Percentiles rank a stretch among this genome's conserved stretches.
These are phyloP conservation scores for Elsinoe perseae DNA, from an alignment of 2,329 filamentous ascomycete genomes.

Conservation along the genomic window DNA sequence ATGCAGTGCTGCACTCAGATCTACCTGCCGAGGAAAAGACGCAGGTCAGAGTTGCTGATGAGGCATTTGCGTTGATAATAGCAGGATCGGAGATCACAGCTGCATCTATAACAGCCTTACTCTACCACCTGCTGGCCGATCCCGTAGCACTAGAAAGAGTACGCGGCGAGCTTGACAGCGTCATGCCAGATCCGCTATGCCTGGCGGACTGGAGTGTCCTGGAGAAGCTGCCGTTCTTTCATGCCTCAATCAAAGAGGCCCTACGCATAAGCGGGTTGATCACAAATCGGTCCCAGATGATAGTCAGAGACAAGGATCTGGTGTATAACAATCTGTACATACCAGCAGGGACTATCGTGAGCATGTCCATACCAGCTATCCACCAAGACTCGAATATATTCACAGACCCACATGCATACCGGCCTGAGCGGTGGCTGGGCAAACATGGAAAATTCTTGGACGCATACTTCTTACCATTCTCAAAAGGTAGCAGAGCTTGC, in stretches of 20 bases:
- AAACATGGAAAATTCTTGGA: conserved; percentile 20
- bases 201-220: background rate
- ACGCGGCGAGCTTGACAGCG: conserved; percentile 24
- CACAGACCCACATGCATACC: conserved; percentile 29
- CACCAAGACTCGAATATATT: conserved; percentile 28
- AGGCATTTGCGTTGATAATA: background rate
- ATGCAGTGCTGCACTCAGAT: background rate
- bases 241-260: conserved; percentile 52
- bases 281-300: background rate
- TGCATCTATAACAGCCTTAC: background rate
- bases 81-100: conserved; percentile 10
- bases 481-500: conserved; percentile 29
- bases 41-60: background rate
- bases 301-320: conserved; percentile 17
- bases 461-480: conserved; percentile 30
- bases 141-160: background rate
- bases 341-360: conserved; percentile 24
- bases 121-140: conserved; percentile 9
- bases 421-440: conserved; percentile 31
- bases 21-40: conserved; percentile 7
- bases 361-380: conserved; percentile 26
- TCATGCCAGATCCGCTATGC: conserved; percentile 36
- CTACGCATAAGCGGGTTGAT: conserved; percentile 30
- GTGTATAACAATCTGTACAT: conserved; percentile 17
- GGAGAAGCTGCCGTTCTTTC: conserved; percentile 44